Evolutionary conservation across 345 rosid genomes (phyloP).

Genomic region (Sonneratia caseolaris): DNA sequence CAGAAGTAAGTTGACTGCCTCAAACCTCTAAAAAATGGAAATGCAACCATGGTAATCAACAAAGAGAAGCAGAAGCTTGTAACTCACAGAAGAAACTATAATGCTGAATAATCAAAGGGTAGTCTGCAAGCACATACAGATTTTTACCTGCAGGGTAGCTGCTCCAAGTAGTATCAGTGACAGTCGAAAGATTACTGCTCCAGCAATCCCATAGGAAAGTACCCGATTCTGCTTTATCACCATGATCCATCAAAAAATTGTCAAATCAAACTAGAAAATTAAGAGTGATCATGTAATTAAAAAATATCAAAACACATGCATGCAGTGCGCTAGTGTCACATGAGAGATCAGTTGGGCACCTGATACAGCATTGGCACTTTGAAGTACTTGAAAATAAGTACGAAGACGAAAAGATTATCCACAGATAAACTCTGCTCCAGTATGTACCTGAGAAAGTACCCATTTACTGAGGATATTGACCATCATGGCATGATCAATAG

Average conservation of each 20-base stretch:
- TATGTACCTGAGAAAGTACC: slow-evolving; percentile 53
- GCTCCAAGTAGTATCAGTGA: slow-evolving; percentile 73
- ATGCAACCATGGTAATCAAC: not conserved
- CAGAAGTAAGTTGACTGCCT: slow-evolving; percentile 68
- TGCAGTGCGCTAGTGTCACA: not conserved
- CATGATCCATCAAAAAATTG: slow-evolving; percentile 12
- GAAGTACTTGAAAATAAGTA: slow-evolving; percentile 84
- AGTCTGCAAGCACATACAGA: slow-evolving; percentile 2
- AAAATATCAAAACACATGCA: not conserved
- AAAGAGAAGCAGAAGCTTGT: not conserved
- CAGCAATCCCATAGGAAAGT: slow-evolving; percentile 84
- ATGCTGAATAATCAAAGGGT: slow-evolving; percentile 10
- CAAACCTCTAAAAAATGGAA: slow-evolving; percentile 51
- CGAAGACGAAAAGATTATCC: slow-evolving; percentile 90
- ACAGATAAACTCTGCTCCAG: slow-evolving; percentile 98
- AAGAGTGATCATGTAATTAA: not conserved
- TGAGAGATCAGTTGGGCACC: slow-evolving; percentile 31
- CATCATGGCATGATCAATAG: not conserved
- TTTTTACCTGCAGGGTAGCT: slow-evolving; percentile 80
- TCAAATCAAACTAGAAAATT: not conserved
- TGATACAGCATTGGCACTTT: slow-evolving; percentile 83
- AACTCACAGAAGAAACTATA: not conserved
- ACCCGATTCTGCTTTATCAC: slow-evolving; percentile 55
- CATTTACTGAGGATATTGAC: slow-evolving; percentile 7
- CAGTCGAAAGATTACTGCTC: slow-evolving; percentile 76